phyloP scores from a whole-genome alignment of 2,329 filamentous ascomycete genomes.

The Thyridium curvatum region DNA sequence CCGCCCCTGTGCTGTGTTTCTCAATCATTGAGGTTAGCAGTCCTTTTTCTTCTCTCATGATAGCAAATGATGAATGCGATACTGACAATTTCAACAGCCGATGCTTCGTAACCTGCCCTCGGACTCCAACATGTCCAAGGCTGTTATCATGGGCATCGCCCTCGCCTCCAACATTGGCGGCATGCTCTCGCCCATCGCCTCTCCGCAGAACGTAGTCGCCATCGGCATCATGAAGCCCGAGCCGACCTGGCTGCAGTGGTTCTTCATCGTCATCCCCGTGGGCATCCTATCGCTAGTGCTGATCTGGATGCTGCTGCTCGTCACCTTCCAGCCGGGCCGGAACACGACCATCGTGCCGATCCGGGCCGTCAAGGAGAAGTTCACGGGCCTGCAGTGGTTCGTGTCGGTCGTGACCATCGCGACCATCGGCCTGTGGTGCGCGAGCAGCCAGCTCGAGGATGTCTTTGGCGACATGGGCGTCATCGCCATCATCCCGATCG shows the following conservation, averaged over 20 bases:
- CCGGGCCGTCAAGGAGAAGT: slow-evolving; percentile 79
- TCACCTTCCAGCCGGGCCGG: slow-evolving; percentile 77
- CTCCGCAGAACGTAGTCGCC: slow-evolving; percentile 94
- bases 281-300: slow-evolving; percentile 81
- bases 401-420: slow-evolving; percentile 75
- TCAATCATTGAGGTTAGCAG: slow-evolving; percentile 80
- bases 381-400: slow-evolving; percentile 88
- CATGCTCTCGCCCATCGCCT: slow-evolving; percentile 93
- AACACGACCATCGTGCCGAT: slow-evolving; percentile 90
- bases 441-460: slow-evolving; percentile 78
- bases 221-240: slow-evolving; percentile 90
- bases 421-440: slow-evolving; percentile 90
- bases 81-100: slow-evolving; percentile 45
- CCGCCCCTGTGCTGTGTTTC: slow-evolving; percentile 92
- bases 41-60: too few relatives aligned
- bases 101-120: slow-evolving; percentile 88
- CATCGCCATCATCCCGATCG: slow-evolving; percentile 90
- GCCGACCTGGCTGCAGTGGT: slow-evolving; percentile 93
- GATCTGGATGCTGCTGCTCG: slow-evolving; percentile 82
- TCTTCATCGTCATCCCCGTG: slow-evolving; percentile 90
- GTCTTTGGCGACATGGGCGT: slow-evolving; percentile 98
- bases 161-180: slow-evolving; percentile 93
- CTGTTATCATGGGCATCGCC: slow-evolving; percentile 90
- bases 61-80: not conserved
- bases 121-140: slow-evolving; percentile 90